phyloP scores from a whole-genome alignment of 495 filamentous ascomycete species.

The Bacidia gigantensis region DNA sequence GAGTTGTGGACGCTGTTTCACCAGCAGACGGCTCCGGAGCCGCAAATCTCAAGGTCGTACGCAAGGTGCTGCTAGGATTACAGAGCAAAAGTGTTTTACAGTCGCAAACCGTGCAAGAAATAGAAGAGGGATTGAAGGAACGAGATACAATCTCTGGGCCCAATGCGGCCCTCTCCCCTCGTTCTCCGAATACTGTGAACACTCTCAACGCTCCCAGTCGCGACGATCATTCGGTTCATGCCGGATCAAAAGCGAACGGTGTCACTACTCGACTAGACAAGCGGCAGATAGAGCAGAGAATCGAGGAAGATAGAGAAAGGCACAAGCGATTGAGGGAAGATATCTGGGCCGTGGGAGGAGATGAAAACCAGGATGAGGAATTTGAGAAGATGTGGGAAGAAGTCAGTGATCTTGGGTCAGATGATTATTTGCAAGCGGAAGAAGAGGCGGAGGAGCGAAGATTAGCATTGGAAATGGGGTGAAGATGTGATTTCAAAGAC shows the following conservation, averaged over 20 bases:
- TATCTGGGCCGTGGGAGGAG: constrained; percentile 69
- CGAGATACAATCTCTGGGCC: constrained; percentile 36
- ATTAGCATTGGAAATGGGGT: constrained; percentile 16
- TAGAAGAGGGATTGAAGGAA: constrained; percentile 65
- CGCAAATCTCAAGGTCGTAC: constrained; percentile 85
- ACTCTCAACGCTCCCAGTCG: constrained; percentile 16
- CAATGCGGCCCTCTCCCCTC: constrained; percentile 16
- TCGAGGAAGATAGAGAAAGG: constrained; percentile 90
- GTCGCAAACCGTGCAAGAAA: constrained; percentile 54
- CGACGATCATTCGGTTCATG: constrained; percentile 21
- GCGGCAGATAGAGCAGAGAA: constrained; percentile 80
- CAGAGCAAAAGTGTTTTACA: constrained; percentile 53
- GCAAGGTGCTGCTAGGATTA: constrained; percentile 59
- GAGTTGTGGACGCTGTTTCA: constrained; percentile 77
- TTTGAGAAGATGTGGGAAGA: constrained; percentile 68
- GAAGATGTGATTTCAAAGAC: neutral
- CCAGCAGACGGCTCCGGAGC: constrained; percentile 80
- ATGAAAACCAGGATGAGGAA: constrained; percentile 43
- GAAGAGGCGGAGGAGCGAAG: constrained; percentile 59
- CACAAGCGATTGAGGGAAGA: constrained; percentile 82
- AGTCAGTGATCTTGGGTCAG: constrained; percentile 65
- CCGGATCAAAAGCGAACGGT: constrained; percentile 24
- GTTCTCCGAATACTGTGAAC: constrained; percentile 13
- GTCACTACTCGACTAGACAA: constrained; percentile 50
- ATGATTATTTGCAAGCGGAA: constrained; percentile 56